These are phyloP conservation scores for Jasminum sambac DNA, from an alignment of 257 asterid genomes.

Conservation along the genomic window DNA sequence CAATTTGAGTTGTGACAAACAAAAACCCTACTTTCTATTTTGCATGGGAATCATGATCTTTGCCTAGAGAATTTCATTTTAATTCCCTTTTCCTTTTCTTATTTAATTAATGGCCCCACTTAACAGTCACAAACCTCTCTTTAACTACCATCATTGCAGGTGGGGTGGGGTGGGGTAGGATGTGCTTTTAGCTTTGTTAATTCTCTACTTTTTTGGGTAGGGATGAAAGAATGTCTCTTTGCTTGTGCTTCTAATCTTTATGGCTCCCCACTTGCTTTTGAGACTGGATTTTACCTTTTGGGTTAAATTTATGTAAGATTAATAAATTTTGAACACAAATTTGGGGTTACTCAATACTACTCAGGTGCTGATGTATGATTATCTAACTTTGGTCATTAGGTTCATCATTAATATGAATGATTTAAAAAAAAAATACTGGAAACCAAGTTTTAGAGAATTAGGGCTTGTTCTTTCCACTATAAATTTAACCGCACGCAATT, in stretches of 20 bases:
- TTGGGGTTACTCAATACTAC: background rate
- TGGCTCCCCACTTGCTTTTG: slow-evolving; percentile 27
- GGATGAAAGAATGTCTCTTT: slow-evolving; percentile 42
- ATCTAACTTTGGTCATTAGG: background rate
- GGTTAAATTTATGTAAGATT: slow-evolving; percentile 4
- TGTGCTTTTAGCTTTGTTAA: slow-evolving; percentile 28
- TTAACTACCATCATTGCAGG: slow-evolving; percentile 33
- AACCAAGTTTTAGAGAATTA: too few species aligned
- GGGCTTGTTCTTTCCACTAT: too few species aligned
- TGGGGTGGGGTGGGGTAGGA: background rate
- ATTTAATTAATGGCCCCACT: slow-evolving; percentile 18
- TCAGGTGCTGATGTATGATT: background rate
- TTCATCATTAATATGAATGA: too few species aligned
- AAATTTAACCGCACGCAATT: too few species aligned
- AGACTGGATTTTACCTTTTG: slow-evolving; percentile 26
- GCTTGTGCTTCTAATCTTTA: slow-evolving; percentile 33
- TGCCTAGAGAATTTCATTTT: background rate
- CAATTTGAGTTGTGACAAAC: background rate
- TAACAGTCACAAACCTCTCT: slow-evolving; percentile 4
- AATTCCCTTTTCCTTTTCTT: too few species aligned
- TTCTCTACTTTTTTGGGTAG: slow-evolving; percentile 19
- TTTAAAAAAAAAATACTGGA: too few species aligned
- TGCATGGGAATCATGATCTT: slow-evolving; percentile 37
- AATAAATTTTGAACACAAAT: background rate
- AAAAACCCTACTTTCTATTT: slow-evolving; percentile 9